Percentiles rank a stretch among this genome's conserved stretches.
Conservation (phyloP, 495 filamentous ascomycete genomes). For the Penicillium atrosanguineum region DNA sequence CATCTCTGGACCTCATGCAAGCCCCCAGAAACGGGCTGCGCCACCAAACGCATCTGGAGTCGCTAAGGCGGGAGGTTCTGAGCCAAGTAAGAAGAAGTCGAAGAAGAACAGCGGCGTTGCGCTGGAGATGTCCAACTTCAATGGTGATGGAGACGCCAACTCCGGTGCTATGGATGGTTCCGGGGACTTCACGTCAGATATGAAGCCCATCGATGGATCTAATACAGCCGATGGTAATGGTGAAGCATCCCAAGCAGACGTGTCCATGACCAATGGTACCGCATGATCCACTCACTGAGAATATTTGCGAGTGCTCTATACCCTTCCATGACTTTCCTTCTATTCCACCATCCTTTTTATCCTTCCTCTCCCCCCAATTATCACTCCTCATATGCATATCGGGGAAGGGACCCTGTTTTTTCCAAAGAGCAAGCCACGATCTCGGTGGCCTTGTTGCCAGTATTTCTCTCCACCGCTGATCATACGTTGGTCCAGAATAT, state of each 20-base stretch:
- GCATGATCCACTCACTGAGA: constrained; percentile 8
- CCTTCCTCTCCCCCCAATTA: constrained; percentile 4
- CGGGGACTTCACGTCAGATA: constrained; percentile 20
- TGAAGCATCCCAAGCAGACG: constrained; percentile 9
- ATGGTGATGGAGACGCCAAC: constrained; percentile 34
- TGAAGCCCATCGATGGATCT: constrained; percentile 22
- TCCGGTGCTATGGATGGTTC: constrained; percentile 17
- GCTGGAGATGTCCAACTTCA: constrained; percentile 29
- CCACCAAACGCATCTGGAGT: constrained; percentile 24
- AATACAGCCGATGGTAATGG: constrained; percentile 10
- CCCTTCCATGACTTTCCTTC: not conserved
- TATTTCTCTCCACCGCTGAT: not conserved
- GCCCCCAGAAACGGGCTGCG: constrained; percentile 80
- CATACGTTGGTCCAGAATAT: not conserved
- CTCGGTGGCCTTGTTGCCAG: not conserved
- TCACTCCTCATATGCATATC: constrained; percentile 5
- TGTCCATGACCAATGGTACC: constrained; percentile 35
- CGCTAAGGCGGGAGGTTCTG: constrained; percentile 25
- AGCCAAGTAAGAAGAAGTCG: constrained; percentile 48
- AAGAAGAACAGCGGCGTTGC: constrained; percentile 46
- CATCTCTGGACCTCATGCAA: constrained; percentile 43
- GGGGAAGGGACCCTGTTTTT: not conserved
- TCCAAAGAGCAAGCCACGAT: not conserved
- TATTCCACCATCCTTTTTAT: not conserved
- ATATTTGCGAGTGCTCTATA: not conserved